Conservation (phyloP, 31 red algal genomes). For the Odonthalia washingtoniensis region DNA sequence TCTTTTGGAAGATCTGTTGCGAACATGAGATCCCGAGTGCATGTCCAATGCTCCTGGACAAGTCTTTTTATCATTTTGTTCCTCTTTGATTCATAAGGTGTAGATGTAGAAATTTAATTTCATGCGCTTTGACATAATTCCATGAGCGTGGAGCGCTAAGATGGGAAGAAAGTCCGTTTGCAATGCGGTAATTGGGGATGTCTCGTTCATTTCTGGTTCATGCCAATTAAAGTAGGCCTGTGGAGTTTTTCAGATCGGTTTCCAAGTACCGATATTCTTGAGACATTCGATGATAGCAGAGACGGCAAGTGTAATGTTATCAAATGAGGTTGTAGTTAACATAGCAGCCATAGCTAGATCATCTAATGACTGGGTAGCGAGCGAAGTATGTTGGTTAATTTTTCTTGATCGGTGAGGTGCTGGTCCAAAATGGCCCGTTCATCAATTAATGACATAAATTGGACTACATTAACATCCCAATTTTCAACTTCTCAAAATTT, state of each 20-base stretch:
- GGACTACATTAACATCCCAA: not conserved
- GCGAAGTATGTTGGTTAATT: not conserved
- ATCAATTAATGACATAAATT: too few relatives aligned
- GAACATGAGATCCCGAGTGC: constrained; percentile 35
- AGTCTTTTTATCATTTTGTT: constrained; percentile 11
- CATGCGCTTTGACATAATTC: not conserved
- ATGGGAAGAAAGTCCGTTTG: too few relatives aligned
- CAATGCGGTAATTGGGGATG: too few relatives aligned
- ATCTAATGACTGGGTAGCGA: not conserved
- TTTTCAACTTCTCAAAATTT: not conserved
- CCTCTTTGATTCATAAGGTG: constrained; percentile 35
- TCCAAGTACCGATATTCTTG: not conserved
- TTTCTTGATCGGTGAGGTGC: not conserved
- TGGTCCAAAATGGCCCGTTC: not conserved
- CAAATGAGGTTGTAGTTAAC: not conserved
- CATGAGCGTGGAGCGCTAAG: not conserved
- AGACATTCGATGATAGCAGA: not conserved
- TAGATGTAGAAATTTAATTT: not conserved
- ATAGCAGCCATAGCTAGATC: not conserved
- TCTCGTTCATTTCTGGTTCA: too few relatives aligned
- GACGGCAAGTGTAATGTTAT: not conserved
- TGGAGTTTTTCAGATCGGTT: too few relatives aligned
- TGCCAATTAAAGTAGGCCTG: too few relatives aligned
- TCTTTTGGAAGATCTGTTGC: constrained; percentile 38
- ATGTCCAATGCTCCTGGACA: constrained; percentile 55